Percentiles rank a stretch among this genome's conserved stretches.
Evolutionary conservation across 83 land plant species (phyloP).

Genomic region (Diphasiastrum complanatum): DNA sequence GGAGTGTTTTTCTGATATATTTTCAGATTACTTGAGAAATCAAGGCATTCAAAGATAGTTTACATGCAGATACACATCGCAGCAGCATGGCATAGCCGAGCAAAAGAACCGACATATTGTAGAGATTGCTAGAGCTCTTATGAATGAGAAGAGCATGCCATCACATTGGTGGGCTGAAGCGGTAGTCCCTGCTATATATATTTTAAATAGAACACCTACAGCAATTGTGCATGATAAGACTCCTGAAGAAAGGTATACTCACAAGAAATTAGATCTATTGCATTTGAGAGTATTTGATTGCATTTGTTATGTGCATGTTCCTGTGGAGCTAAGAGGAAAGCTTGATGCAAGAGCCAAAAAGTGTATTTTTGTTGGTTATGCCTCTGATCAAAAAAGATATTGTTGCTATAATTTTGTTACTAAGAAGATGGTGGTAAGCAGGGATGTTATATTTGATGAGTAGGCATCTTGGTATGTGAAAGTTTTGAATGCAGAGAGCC

Average conservation of each 20-base stretch:
- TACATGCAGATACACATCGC: slow-evolving; percentile 10
- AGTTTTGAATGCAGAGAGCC: too few relatives aligned
- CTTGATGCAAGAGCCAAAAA: slow-evolving; percentile 14
- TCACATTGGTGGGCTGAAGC: too few relatives aligned
- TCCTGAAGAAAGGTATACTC: too few relatives aligned
- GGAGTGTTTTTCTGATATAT: slow-evolving; percentile 20
- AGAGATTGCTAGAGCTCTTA: slow-evolving; percentile 17
- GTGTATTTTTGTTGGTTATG: slow-evolving; percentile 15
- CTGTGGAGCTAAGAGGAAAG: slow-evolving; percentile 19
- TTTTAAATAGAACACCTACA: too few relatives aligned
- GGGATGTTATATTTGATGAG: slow-evolving; percentile 30
- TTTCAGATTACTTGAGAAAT: slow-evolving; percentile 14
- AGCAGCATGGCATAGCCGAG: slow-evolving; percentile 16
- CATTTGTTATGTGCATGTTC: too few relatives aligned
- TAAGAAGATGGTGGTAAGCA: slow-evolving; percentile 13
- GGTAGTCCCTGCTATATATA: too few relatives aligned
- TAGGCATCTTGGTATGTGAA: slow-evolving; percentile 8
- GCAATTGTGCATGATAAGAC: too few relatives aligned
- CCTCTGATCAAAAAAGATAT: slow-evolving; percentile 19
- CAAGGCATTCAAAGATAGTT: slow-evolving; percentile 15
- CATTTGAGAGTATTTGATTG: too few relatives aligned
- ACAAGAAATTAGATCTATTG: too few relatives aligned
- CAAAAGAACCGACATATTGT: slow-evolving; percentile 17
- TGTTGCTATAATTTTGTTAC: slow-evolving; percentile 4
- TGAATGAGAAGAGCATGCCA: too few relatives aligned